These are phyloP conservation scores for Ophiocordyceps camponoti-rufipedis DNA, from an alignment of 2,329 filamentous ascomycete genomes.

Conservation along the genomic window DNA sequence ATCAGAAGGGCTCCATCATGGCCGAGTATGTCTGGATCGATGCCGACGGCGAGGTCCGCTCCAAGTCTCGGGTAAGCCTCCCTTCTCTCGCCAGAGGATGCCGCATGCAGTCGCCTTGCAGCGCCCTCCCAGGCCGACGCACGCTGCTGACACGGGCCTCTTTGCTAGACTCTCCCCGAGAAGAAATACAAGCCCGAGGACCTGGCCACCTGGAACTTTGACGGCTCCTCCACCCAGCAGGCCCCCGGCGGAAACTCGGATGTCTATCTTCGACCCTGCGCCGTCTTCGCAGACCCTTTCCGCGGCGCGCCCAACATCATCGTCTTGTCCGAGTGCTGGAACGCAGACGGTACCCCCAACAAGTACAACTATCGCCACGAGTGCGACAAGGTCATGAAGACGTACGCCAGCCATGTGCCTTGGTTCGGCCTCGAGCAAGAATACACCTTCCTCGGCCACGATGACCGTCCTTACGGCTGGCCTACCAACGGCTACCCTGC, in stretches of 20 bases:
- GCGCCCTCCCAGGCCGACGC: background rate
- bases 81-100: background rate
- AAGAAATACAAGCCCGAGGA: constrained; percentile 31
- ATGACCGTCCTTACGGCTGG: constrained; percentile 73
- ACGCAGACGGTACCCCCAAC: constrained; percentile 86
- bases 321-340: constrained; percentile 89
- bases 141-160: background rate
- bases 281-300: constrained; percentile 85
- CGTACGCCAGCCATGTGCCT: constrained; percentile 63
- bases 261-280: constrained; percentile 84
- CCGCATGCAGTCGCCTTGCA: too few species aligned
- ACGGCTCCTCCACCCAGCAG: constrained; percentile 78
- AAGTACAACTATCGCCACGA: constrained; percentile 98
- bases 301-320: constrained; percentile 79
- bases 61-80: constrained; percentile 80
- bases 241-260: constrained; percentile 92
- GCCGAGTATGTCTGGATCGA: constrained; percentile 98
- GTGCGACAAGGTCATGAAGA: constrained; percentile 74
- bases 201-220: constrained; percentile 37
- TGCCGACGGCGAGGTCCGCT: constrained; percentile 62
- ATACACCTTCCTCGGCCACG: constrained; percentile 63
- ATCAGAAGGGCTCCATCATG: constrained; percentile 76
- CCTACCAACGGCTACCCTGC: constrained; percentile 62
- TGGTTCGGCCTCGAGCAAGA: constrained; percentile 99
- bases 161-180: constrained; percentile 27